phyloP scores from a whole-genome alignment of 2,329 filamentous ascomycete genomes.

The Albophoma yamanashiensis region DNA sequence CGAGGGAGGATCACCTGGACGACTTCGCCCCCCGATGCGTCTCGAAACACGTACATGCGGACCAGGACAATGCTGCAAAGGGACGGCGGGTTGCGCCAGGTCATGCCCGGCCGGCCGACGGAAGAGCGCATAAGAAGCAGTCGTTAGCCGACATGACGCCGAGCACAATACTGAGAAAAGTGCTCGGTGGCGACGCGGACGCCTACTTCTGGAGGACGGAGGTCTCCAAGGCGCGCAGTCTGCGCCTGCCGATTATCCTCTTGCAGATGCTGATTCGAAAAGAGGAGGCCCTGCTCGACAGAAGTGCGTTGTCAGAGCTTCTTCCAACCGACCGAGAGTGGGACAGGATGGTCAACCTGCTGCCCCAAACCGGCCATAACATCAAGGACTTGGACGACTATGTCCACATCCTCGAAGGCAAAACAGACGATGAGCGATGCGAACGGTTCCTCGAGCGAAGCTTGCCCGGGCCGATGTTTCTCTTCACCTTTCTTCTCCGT shows the following conservation, averaged over 20 bases:
- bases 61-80: neutral
- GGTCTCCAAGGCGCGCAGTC: constrained; percentile 13
- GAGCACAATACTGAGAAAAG: constrained; percentile 13
- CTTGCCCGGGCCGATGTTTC: constrained; percentile 14
- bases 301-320: constrained; percentile 9
- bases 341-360: constrained; percentile 9
- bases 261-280: constrained; percentile 19
- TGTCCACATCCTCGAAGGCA: constrained; percentile 16
- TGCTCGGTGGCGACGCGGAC: constrained; percentile 4
- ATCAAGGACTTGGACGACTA: constrained; percentile 13
- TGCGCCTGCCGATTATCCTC: constrained; percentile 18
- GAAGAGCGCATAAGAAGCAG: constrained; percentile 6
- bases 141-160: constrained; percentile 12
- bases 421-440: constrained; percentile 20
- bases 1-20: neutral
- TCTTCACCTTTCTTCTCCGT: constrained; percentile 20
- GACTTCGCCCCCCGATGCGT: neutral
- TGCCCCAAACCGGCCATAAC: constrained; percentile 10
- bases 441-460: constrained; percentile 16
- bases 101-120: neutral
- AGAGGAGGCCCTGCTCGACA: constrained; percentile 7
- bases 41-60: neutral
- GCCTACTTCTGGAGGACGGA: constrained; percentile 7
- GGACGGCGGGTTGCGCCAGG: neutral
- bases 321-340: constrained; percentile 15